Conservation (phyloP, 768 basidiomycete species). For the Grammothele lineata region DNA sequence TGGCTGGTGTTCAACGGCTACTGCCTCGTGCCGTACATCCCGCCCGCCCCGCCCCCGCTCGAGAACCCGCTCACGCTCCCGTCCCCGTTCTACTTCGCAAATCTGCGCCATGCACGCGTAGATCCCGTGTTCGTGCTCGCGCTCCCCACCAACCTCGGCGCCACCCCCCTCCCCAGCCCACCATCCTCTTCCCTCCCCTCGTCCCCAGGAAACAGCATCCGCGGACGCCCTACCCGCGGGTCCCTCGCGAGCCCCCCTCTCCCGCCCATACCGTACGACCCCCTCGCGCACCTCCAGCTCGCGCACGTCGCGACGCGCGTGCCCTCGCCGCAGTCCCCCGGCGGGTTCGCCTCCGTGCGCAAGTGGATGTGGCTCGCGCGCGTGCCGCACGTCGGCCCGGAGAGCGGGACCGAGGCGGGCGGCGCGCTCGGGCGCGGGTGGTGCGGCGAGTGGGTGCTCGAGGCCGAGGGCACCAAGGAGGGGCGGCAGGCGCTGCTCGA, state of each 20-base stretch:
- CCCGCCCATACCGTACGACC: too few relatives aligned
- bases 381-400: constrained; percentile 32
- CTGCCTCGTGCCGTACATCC: constrained; percentile 55
- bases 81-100: constrained; percentile 72
- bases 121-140: constrained; percentile 27
- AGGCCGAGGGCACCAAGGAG: constrained; percentile 71
- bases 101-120: constrained; percentile 44
- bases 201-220: not conserved
- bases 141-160: constrained; percentile 21
- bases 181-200: constrained; percentile 26
- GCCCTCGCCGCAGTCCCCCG: constrained; percentile 55
- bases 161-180: constrained; percentile 28
- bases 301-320: constrained; percentile 43
- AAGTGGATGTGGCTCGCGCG: constrained; percentile 66
- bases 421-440: constrained; percentile 59
- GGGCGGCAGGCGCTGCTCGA: constrained; percentile 54
- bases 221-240: not conserved
- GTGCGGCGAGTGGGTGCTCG: constrained; percentile 76
- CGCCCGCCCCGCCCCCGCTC: constrained; percentile 50
- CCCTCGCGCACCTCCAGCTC: constrained; percentile 34
- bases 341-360: constrained; percentile 55
- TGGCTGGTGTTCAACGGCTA: constrained; percentile 79
- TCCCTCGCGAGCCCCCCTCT: not conserved
- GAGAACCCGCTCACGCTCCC: constrained; percentile 58
- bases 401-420: constrained; percentile 21